A percentile compares a stretch with the other conserved stretches of the same genome.
These are phyloP conservation scores for Mariannaea sp. DNA, from an alignment of 2,329 filamentous ascomycete species.

Conservation along the genomic window DNA sequence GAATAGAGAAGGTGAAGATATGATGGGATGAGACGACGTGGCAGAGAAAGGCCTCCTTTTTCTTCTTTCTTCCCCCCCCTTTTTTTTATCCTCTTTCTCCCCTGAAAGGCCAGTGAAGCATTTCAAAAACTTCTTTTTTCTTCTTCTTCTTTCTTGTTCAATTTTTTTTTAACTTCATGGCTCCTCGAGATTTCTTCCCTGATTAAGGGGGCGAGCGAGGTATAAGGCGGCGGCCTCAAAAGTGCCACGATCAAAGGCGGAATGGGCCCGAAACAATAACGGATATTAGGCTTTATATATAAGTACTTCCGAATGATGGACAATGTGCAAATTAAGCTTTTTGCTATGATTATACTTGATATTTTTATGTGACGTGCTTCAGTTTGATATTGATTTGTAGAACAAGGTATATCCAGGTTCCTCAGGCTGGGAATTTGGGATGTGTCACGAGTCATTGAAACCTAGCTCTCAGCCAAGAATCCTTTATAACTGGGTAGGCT, in stretches of 20 bases:
- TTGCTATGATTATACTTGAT: background rate
- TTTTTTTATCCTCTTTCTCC: slow-evolving; percentile 6
- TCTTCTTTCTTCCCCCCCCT: slow-evolving; percentile 9
- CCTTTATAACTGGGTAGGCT: too few relatives aligned
- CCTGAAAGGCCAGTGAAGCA: slow-evolving; percentile 15
- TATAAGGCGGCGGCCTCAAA: slow-evolving; percentile 13
- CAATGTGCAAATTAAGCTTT: slow-evolving; percentile 15
- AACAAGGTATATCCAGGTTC: too few relatives aligned
- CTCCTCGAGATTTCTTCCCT: slow-evolving; percentile 5
- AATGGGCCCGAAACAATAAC: slow-evolving; percentile 4
- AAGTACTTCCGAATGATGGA: slow-evolving; percentile 19
- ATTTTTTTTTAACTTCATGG: slow-evolving; percentile 4
- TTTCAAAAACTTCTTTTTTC: slow-evolving; percentile 3
- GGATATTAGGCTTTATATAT: slow-evolving; percentile 14
- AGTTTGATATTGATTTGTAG: too few relatives aligned
- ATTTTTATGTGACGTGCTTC: background rate
- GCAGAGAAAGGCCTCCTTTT: slow-evolving; percentile 11
- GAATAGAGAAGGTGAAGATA: slow-evolving; percentile 10
- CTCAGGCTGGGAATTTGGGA: too few relatives aligned
- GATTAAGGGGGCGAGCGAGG: slow-evolving; percentile 3
- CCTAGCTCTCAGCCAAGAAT: too few relatives aligned
- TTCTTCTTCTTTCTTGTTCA: slow-evolving; percentile 12
- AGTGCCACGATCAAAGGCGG: slow-evolving; percentile 14
- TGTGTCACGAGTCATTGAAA: too few relatives aligned
- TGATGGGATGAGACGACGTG: background rate